Conservation (phyloP, 2,329 filamentous ascomycete genomes). For the Arthrobotrys sinensis region DNA sequence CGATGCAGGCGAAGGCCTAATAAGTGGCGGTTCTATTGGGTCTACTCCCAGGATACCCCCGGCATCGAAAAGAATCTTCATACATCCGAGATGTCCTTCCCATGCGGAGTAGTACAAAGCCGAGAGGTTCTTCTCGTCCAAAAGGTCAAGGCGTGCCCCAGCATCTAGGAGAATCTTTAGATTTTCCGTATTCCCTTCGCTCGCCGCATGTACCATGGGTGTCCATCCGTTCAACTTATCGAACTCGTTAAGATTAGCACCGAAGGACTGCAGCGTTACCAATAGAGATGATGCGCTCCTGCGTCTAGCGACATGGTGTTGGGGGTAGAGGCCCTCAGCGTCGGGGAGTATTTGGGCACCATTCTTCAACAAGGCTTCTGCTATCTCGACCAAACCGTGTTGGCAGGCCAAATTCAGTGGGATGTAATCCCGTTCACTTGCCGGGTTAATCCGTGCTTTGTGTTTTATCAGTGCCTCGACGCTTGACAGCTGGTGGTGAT, state of each 20-base stretch:
- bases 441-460: slow-evolving; percentile 87
- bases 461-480: slow-evolving; percentile 82
- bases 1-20: slow-evolving; percentile 64
- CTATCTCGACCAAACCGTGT: slow-evolving; percentile 87
- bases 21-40: slow-evolving; percentile 60
- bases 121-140: slow-evolving; percentile 92
- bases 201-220: slow-evolving; percentile 93
- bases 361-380: slow-evolving; percentile 85
- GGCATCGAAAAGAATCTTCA: slow-evolving; percentile 82
- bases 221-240: slow-evolving; percentile 99
- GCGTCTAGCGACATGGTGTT: slow-evolving; percentile 93
- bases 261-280: slow-evolving; percentile 84
- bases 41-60: slow-evolving; percentile 63
- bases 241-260: slow-evolving; percentile 89
- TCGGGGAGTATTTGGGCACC: slow-evolving; percentile 89
- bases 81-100: slow-evolving; percentile 96
- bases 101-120: slow-evolving; percentile 99
- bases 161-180: slow-evolving; percentile 84
- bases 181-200: slow-evolving; percentile 93
- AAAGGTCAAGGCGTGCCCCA: slow-evolving; percentile 81
- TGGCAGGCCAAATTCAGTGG: slow-evolving; percentile 96
- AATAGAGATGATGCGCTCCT: slow-evolving; percentile 85
- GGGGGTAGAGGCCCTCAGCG: slow-evolving; percentile 95
- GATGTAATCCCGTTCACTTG: slow-evolving; percentile 89
- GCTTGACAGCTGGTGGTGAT: slow-evolving; percentile 85